Evolutionary conservation across 305 asterid species (phyloP).

Genomic region (Fraxinus latifolia): DNA sequence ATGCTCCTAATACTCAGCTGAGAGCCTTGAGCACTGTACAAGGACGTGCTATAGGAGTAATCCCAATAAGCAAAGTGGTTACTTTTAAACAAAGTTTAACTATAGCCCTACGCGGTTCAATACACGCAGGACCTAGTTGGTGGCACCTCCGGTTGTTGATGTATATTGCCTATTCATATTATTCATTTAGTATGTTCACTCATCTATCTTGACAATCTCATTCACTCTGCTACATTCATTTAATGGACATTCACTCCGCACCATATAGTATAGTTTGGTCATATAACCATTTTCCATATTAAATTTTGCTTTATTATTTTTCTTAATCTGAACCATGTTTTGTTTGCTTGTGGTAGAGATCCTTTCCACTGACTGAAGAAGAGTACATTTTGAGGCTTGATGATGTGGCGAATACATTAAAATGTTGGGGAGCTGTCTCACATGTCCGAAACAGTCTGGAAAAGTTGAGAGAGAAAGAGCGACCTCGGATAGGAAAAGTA

Average conservation of each 20-base stretch:
- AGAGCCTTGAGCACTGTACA: neutral
- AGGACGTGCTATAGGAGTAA: neutral
- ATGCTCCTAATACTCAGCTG: neutral
- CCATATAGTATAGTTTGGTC: neutral
- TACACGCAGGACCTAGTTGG: neutral
- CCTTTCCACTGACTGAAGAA: constrained; percentile 87
- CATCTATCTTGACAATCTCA: neutral
- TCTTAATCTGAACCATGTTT: constrained; percentile 26
- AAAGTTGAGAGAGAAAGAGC: constrained; percentile 52
- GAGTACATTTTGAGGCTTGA: constrained; percentile 92
- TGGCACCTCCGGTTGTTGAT: neutral
- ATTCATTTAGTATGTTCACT: neutral
- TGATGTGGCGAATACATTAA: constrained; percentile 80
- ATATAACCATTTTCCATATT: neutral
- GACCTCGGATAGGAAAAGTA: constrained; percentile 96
- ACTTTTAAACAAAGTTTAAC: neutral
- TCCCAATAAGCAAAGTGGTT: neutral
- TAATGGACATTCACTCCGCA: neutral
- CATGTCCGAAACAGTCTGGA: constrained; percentile 77
- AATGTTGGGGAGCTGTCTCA: constrained; percentile 99
- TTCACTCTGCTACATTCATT: neutral
- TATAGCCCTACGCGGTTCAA: neutral
- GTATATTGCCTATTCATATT: neutral
- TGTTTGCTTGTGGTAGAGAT: constrained; percentile 51
- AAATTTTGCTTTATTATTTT: neutral